These are phyloP conservation scores for Uronychia setigera DNA, from an alignment of 73 alveolate genomes.

Conservation along the genomic window DNA sequence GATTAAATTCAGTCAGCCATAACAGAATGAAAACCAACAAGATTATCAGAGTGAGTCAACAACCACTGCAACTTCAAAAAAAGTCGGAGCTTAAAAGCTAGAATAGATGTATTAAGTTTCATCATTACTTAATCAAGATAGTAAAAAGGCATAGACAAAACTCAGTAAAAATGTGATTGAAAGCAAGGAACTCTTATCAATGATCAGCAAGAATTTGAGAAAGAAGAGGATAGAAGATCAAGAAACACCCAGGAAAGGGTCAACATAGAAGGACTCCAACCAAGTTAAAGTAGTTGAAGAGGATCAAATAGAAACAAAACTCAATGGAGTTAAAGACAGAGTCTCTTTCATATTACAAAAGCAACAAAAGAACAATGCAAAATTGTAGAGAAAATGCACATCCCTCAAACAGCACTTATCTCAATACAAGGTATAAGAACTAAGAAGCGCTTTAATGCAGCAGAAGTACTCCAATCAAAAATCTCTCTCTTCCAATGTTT, in stretches of 20 bases:
- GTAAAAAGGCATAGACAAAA: too few relatives aligned
- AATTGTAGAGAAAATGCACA: neutral
- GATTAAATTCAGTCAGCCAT: too few relatives aligned
- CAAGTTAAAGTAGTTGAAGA: too few relatives aligned
- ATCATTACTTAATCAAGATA: too few relatives aligned
- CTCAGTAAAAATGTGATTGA: neutral
- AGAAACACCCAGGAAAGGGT: neutral
- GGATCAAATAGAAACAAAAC: neutral
- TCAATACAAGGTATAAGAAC: neutral
- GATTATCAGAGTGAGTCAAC: too few relatives aligned
- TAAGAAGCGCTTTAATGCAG: neutral
- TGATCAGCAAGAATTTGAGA: neutral
- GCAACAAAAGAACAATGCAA: neutral
- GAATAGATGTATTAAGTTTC: too few relatives aligned
- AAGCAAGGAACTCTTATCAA: neutral
- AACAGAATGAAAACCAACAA: too few relatives aligned
- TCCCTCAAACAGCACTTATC: neutral
- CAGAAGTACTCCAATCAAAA: too few relatives aligned
- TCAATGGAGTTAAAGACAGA: neutral
- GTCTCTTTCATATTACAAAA: neutral
- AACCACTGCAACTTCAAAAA: too few relatives aligned
- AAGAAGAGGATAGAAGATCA: neutral
- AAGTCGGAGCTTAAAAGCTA: too few relatives aligned
- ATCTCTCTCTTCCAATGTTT: too few relatives aligned
- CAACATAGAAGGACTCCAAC: neutral